Base-by-base conservation (phyloP, 2,329 filamentous ascomycete genomes). In the Aspergillus fructus region DNA sequence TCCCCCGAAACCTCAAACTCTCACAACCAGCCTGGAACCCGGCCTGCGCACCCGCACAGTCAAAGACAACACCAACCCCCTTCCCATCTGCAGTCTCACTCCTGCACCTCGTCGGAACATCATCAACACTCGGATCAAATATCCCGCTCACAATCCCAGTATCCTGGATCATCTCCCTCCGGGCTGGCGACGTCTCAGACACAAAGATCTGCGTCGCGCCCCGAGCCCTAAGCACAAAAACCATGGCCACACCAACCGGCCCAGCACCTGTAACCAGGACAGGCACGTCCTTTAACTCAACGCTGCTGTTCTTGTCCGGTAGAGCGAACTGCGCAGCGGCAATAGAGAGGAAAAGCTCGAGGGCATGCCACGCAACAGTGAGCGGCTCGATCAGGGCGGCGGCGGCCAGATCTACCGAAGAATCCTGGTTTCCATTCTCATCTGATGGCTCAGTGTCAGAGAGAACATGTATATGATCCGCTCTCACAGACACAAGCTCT, bases 381-480 rank as follows among this genome's bases (percentile, higher is more conserved):
- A 59, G 48, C 5, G 59, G 59, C 49, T 61, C 56, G 41, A 61
- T 56, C 45, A 61, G 47, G 5, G 59, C 59, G 3, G 59, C 59
- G 3, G 56, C 49, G 1, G 53, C 56, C 1, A 61, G 47, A 42
- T 61, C 59, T 3, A 53, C 33, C 4, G 27, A 30, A 11, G 27
- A 1, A 24, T 30, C 27, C 3, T 30, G 27, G 3, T 23, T 45
- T 2, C 9, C 41, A 33, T 6, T n/a, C n/a, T 13, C 3, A 13
- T 37, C 19, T 17, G 6, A 17, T 12, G 15, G 5, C 21, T 30
- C 27, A 30, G 30, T 5, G 9, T 55, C 50, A 9, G 54, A 48
- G 17, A 61, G 48, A 13, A 41, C 37, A 21, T 59, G 34, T 9
- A 59, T 17, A 48, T 46, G 56, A 3, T 24, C 19, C 4, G 53